phyloP scores from a whole-genome alignment of 2,329 filamentous ascomycete species.

The Aspergillus spinulosporus region DNA sequence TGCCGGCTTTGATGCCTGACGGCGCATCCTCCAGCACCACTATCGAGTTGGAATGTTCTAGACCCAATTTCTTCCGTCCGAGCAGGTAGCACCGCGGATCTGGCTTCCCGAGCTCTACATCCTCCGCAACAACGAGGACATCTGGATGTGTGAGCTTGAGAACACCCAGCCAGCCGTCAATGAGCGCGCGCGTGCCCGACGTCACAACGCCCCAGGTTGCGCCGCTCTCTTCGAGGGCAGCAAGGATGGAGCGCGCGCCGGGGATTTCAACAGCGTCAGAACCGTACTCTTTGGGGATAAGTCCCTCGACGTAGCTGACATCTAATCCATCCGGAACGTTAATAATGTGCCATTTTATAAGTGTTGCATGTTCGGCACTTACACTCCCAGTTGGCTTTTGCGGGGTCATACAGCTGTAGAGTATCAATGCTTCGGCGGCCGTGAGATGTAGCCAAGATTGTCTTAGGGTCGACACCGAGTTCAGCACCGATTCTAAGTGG shows the following conservation, averaged over 20 bases:
- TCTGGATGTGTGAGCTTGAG: conserved; percentile 65
- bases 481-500: conserved; percentile 62
- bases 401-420: conserved; percentile 73
- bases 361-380: conserved; percentile 42
- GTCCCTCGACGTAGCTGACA: conserved; percentile 73
- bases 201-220: conserved; percentile 83
- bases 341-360: no score
- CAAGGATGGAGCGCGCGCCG: conserved; percentile 71
- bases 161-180: conserved; percentile 70
- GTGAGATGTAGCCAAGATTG: conserved; percentile 88
- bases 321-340: conserved; percentile 53
- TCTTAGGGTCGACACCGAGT: conserved; percentile 78
- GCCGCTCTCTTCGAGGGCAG: conserved; percentile 60
- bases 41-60: conserved; percentile 52
- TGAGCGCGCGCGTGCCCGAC: conserved; percentile 66
- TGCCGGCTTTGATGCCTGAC: conserved; percentile 78
- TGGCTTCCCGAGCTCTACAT: conserved; percentile 73
- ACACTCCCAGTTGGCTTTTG: conserved; percentile 93
- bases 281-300: conserved; percentile 75
- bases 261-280: conserved; percentile 80
- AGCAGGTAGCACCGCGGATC: conserved; percentile 73
- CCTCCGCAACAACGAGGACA: conserved; percentile 72
- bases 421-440: conserved; percentile 87
- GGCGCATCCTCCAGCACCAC: conserved; percentile 89
- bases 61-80: conserved; percentile 62